Base-by-base conservation (phyloP, 768 basidiomycete species). In the Podaxis rugospora region DNA sequence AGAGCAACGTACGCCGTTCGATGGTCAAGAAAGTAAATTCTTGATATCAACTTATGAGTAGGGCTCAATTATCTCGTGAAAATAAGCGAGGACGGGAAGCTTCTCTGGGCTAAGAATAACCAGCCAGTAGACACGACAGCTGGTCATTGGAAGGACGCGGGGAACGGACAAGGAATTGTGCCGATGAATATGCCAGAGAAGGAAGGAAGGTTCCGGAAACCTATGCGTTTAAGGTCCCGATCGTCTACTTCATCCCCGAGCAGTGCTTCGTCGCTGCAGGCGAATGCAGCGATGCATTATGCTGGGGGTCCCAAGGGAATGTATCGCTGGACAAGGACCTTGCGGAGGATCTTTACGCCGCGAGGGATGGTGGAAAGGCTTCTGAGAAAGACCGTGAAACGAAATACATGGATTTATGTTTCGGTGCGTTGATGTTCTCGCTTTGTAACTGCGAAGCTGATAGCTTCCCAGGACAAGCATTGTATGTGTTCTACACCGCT, bases 381-480 rank as follows among this genome's bases (percentile, higher is more conserved):
- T 51, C 69, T 88, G 54, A 70, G 83, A 52, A 87, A 85, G 71
- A 87, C 85, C 0, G 74, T 88, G 9, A 73, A 75, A 62, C 73
- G 77, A 37, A 84, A 88, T 69, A 86, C 85, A 2, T 89, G 87
- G 87, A 87, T 90, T 36, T 89, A 87, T 69, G 83, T 85, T 7
- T 76, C 83, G 54, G 86, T 85, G 66, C 64, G 80, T 70, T 25
- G 25, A n/a, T 44, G 9, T 4, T 32, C 39, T 35, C 32, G n/a
- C 35, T 53, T 55, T 32, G 52, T 51, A 55, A 39, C 16, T 42
- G 58, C 16, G 23, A 40, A 23, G n/a, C 28, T 57, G 47, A 58
- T 16, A 4, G 11, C 39, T 52, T 1, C 53, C 18, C 63, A 84
- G 83, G 83, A 85, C 62, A 82, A 79, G 60, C 75, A 83, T 60